Conservation (phyloP, 441 rosid genomes). For the Kokia cookei region DNA sequence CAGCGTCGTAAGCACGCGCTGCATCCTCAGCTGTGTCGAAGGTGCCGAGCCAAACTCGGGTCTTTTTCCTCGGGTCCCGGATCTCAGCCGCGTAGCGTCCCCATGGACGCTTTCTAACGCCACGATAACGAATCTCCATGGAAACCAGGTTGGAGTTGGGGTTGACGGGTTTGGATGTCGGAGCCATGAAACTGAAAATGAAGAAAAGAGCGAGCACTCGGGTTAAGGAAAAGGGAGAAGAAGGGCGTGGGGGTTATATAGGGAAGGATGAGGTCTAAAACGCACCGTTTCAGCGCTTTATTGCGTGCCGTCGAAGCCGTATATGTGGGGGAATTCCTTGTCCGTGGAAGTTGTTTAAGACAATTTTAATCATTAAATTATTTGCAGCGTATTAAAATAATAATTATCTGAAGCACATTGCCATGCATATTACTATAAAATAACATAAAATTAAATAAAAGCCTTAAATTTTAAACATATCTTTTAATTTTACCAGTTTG, state of each 20-base stretch:
- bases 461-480: no score
- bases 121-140: conserved; percentile 48
- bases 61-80: conserved; percentile 62
- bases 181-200: conserved; percentile 25
- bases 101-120: conserved; percentile 73
- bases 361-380: no score
- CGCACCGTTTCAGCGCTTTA: conserved; percentile 52
- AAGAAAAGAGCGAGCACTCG: neutral
- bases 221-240: neutral
- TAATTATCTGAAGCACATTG: no score
- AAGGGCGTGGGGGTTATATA: conserved; percentile 17
- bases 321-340: conserved; percentile 14
- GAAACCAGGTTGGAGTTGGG: conserved; percentile 12
- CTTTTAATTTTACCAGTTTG: no score
- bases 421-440: no score
- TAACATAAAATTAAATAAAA: no score
- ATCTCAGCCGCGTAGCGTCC: conserved; percentile 75
- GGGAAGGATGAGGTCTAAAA: conserved; percentile 24
- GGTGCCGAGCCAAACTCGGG: conserved; percentile 64
- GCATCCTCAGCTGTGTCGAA: conserved; percentile 59
- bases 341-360: no score
- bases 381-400: no score
- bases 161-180: conserved; percentile 19
- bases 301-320: conserved; percentile 45
- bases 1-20: conserved; percentile 61